Percentiles rank a stretch among this genome's conserved stretches.
These are phyloP conservation scores for Phlebiopsis flavidoalba DNA, from an alignment of 768 basidiomycete species.

Conservation along the genomic window DNA sequence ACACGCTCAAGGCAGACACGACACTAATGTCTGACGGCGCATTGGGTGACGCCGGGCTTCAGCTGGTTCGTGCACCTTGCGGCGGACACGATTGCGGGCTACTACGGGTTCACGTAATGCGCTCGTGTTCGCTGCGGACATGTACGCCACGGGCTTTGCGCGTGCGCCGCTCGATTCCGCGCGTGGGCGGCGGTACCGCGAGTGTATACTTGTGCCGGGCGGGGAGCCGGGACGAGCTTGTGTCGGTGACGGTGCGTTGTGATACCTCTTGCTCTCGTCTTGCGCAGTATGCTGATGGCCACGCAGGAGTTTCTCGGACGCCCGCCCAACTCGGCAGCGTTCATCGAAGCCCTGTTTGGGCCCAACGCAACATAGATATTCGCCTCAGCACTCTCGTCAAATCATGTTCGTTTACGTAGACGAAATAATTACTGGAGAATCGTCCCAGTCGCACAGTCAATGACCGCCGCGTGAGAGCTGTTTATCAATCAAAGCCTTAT, in stretches of 20 bases:
- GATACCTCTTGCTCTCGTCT: not conserved
- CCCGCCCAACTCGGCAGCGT: slow-evolving; percentile 69
- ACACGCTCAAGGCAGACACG: slow-evolving; percentile 57
- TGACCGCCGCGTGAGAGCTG: too few species aligned
- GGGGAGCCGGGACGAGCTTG: slow-evolving; percentile 77
- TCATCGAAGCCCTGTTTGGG: slow-evolving; percentile 62
- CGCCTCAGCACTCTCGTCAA: too few species aligned
- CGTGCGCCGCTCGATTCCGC: slow-evolving; percentile 66
- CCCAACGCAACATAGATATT: too few species aligned
- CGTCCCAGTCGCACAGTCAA: too few species aligned
- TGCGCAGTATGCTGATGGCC: slow-evolving; percentile 12
- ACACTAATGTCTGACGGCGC: slow-evolving; percentile 58
- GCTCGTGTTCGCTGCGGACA: slow-evolving; percentile 55
- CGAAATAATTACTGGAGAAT: too few species aligned
- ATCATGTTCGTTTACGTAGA: too few species aligned
- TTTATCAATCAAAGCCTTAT: too few species aligned
- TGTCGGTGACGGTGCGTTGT: slow-evolving; percentile 60
- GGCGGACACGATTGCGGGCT: slow-evolving; percentile 56
- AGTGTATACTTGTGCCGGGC: slow-evolving; percentile 69
- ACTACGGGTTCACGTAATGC: slow-evolving; percentile 57
- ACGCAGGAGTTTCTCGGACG: slow-evolving; percentile 75
- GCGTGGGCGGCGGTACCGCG: slow-evolving; percentile 64
- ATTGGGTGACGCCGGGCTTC: slow-evolving; percentile 64
- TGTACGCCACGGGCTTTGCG: slow-evolving; percentile 73
- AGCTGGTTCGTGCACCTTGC: slow-evolving; percentile 71